Conservation (phyloP, 108 stramenopile species). For the Aurantiochytrium sp. region DNA sequence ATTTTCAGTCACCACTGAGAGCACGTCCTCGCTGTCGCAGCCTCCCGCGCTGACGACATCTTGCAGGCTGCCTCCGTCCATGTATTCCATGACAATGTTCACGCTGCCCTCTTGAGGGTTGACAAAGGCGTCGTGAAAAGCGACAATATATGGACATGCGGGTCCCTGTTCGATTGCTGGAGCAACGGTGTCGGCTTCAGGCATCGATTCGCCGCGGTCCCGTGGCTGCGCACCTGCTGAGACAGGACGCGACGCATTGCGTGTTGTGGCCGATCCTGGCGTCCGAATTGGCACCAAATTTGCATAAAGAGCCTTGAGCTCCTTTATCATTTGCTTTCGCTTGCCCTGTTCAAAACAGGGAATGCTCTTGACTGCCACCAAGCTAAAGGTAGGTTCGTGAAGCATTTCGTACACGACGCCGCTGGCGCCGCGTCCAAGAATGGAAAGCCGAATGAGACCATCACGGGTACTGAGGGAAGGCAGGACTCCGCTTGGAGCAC, state of each 20-base stretch:
- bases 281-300: background rate
- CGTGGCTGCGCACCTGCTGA: conserved; percentile 25
- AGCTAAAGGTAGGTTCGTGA: conserved; percentile 26
- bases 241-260: conserved; percentile 14
- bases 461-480: background rate
- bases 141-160: conserved; percentile 39
- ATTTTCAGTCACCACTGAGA: conserved; percentile 17
- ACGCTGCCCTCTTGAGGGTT: conserved; percentile 32
- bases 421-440: conserved; percentile 19
- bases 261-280: background rate
- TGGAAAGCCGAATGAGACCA: background rate
- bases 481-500: background rate
- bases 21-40: conserved; percentile 21
- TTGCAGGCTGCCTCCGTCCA: conserved; percentile 49
- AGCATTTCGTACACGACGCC: conserved; percentile 21
- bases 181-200: background rate
- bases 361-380: conserved; percentile 29
- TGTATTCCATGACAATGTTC: conserved; percentile 46
- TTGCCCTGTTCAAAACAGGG: conserved; percentile 21
- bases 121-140: conserved; percentile 50
- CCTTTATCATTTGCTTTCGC: conserved; percentile 20
- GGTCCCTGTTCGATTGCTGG: background rate
- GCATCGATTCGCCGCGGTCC: conserved; percentile 3
- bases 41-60: conserved; percentile 38
- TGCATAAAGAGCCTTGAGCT: conserved; percentile 24